Evolutionary conservation across 1,284 basidiomycete genomes (phyloP), one percentile per base, ranked within the genome.

Genomic region (Earliella scabrosa): DNA sequence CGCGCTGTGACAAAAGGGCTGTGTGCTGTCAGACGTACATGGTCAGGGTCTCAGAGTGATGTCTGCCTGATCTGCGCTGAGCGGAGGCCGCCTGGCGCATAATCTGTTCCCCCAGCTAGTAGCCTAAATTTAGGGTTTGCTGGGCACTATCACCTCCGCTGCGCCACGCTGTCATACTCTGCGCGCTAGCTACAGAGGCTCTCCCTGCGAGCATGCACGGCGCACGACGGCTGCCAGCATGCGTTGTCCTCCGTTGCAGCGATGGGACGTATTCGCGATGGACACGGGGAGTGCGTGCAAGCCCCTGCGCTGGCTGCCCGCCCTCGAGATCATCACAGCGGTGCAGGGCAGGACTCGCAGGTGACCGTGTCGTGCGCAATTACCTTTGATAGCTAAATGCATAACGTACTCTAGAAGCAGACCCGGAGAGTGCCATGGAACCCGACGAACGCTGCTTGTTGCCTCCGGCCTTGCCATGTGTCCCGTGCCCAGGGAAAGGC

Each of bases 111-210:
- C 45, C 51, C 50, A 34, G 54, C 55, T 54, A 51, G 60, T 59
- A 62, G 60, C 60, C 60, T 62, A 62, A 62, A 50, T 62, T 62
- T 59, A n/a, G n/a, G 60, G 60, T 54, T 62, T 62, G 59, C 56
- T 43, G 36, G 40, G 39, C 50, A 10, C 47, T n/a, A 49, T 52
- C 52, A 44, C 23, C 20, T 40, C 51, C 38, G 32, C 23, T 24
- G 20, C 49, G 32, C 49, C 43, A 16, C 40, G 21, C 26, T 39
- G 34, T 32, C 26, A 5, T 32, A 16, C 32, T 34, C 32, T n/a
- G 11, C 43, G 14, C 34, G 21, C 44, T n/a, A n/a, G 18, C 10
- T 18, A 7, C 31, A 32, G 31, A 7, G 7, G 7, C 39, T 6
- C 39, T 23, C 11, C 21, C 39, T 11, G 16, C 36, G 18, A 18